Conservation (phyloP, 768 basidiomycete species). For the Leccinum aurantiacum region DNA sequence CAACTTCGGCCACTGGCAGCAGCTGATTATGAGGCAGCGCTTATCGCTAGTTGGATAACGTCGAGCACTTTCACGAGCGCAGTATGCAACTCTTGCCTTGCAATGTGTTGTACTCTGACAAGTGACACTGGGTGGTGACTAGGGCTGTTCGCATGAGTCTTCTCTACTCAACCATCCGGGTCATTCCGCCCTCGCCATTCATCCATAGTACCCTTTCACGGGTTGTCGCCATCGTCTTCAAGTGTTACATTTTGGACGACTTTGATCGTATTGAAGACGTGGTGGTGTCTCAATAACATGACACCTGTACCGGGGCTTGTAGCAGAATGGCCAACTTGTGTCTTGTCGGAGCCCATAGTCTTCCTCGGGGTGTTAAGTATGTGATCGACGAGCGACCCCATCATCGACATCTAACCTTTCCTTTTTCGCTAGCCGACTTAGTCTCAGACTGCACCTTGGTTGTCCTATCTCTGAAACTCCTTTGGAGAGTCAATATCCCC, state of each 20-base stretch:
- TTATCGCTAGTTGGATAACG: background rate
- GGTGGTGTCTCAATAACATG: background rate
- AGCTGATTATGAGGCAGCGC: background rate
- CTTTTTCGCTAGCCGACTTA: background rate
- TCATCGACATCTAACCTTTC: background rate
- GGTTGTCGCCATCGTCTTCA: background rate
- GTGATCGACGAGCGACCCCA: background rate
- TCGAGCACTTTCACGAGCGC: background rate
- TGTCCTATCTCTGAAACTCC: constrained; percentile 2
- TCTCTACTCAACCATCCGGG: background rate
- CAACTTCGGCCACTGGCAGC: background rate
- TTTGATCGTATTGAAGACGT: constrained; percentile 1
- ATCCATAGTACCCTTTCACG: background rate
- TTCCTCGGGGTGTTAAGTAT: background rate
- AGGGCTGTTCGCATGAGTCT: constrained; percentile 1
- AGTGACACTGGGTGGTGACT: background rate
- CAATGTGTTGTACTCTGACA: background rate
- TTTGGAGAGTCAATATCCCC: constrained; percentile 18
- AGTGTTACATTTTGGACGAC: constrained; percentile 1
- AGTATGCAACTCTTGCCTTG: background rate
- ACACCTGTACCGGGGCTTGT: background rate
- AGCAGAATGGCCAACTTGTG: background rate
- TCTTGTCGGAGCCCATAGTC: background rate
- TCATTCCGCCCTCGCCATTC: background rate
- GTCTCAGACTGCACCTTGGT: background rate